Evolutionary conservation across 1,139 yeast species (phyloP).

Genomic region (Taphrina pruni): DNA sequence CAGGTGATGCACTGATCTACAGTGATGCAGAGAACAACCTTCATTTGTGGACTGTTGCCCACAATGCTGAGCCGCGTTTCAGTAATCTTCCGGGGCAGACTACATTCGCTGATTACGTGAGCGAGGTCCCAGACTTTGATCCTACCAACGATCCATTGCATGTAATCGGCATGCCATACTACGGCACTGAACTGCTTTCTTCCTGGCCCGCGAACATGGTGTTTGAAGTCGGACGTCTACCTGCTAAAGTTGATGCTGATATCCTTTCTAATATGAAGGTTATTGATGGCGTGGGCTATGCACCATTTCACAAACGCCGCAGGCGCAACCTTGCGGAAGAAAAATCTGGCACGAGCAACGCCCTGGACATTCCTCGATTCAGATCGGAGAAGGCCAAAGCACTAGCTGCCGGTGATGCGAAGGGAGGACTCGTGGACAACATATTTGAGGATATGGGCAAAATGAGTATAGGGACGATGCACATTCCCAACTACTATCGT

Average conservation of each 20-base stretch:
- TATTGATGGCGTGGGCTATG: conserved; percentile 50
- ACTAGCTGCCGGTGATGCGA: conserved; percentile 45
- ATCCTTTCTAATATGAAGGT: conserved; percentile 49
- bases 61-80: conserved; percentile 52
- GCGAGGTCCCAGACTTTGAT: conserved; percentile 41
- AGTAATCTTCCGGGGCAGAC: conserved; percentile 59
- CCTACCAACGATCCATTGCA: conserved; percentile 60
- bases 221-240: conserved; percentile 59
- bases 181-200: conserved; percentile 75
- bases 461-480: conserved; percentile 44
- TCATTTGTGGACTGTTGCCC: conserved; percentile 72
- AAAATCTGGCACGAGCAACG: conserved; percentile 11
- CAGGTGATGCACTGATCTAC: conserved; percentile 79
- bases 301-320: conserved; percentile 63
- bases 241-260: conserved; percentile 51
- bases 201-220: conserved; percentile 73
- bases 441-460: conserved; percentile 46
- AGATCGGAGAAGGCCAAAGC: conserved; percentile 66
- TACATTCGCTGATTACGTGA: conserved; percentile 58
- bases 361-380: conserved; percentile 61
- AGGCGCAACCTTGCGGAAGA: conserved; percentile 49
- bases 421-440: conserved; percentile 32
- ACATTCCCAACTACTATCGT: conserved; percentile 56
- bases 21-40: conserved; percentile 68
- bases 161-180: conserved; percentile 84